phyloP scores from a whole-genome alignment of 2,329 filamentous ascomycete species.

The Alternaria atra region DNA sequence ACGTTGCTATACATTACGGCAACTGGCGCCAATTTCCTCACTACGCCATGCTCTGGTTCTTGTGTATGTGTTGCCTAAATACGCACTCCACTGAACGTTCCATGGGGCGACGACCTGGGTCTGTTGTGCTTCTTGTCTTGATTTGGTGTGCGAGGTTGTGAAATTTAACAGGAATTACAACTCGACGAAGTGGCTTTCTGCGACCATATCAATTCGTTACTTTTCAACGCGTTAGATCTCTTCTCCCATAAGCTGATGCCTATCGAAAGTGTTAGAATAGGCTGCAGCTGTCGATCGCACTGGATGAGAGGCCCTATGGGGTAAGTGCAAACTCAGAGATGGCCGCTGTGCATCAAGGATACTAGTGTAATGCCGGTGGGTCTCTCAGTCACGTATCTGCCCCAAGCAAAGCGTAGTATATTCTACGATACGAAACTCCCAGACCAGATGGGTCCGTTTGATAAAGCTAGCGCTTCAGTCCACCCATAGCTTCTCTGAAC shows the following conservation, averaged over 20 bases:
- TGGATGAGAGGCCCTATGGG: too few species aligned
- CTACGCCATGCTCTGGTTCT: background rate
- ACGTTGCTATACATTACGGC: background rate
- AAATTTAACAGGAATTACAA: background rate
- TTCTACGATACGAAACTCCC: background rate
- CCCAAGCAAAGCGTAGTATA: background rate
- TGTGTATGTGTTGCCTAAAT: background rate
- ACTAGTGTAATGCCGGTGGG: background rate
- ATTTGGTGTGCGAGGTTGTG: background rate
- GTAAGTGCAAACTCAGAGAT: too few species aligned
- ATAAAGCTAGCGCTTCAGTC: slow-evolving; percentile 14
- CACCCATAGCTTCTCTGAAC: slow-evolving; percentile 43
- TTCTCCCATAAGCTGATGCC: too few species aligned
- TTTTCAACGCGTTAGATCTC: background rate
- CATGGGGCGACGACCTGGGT: background rate
- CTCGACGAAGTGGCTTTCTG: background rate
- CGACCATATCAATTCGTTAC: background rate
- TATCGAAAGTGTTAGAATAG: too few species aligned
- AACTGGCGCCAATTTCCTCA: background rate
- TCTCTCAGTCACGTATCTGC: background rate
- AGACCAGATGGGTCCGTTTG: background rate
- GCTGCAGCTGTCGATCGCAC: too few species aligned
- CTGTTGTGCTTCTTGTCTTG: background rate
- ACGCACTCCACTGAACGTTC: background rate
- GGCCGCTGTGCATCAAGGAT: background rate